These are phyloP conservation scores for Phyllosticta capitalensis DNA, from an alignment of 2,329 filamentous ascomycete species.

Conservation along the genomic window DNA sequence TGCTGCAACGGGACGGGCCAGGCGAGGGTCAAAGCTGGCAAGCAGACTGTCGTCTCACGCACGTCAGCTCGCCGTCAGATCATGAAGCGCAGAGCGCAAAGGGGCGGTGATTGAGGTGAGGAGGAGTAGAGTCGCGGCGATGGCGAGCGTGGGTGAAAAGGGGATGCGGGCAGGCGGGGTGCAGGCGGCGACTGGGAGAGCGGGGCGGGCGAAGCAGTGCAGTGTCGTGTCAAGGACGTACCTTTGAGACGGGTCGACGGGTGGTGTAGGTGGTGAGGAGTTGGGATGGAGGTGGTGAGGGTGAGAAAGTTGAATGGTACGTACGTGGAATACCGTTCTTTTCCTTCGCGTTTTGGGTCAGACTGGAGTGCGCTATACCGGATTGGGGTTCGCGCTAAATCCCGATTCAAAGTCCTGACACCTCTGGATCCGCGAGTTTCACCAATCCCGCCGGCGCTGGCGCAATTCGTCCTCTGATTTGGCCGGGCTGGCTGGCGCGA, in stretches of 20 bases:
- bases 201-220: constrained; percentile 14
- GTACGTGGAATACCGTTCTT: constrained; percentile 13
- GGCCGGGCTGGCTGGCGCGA: constrained; percentile 2
- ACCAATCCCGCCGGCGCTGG: constrained; percentile 11
- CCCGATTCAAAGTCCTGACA: constrained; percentile 12
- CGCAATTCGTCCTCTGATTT: background rate
- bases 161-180: constrained; percentile 23
- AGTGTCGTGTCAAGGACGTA: constrained; percentile 2
- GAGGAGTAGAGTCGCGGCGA: background rate
- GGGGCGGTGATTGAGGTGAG: constrained; percentile 1
- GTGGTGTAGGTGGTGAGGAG: constrained; percentile 16
- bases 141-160: constrained; percentile 24
- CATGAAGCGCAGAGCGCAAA: background rate
- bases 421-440: constrained; percentile 9
- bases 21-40: constrained; percentile 12
- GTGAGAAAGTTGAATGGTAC: constrained; percentile 12
- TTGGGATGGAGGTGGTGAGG: constrained; percentile 17
- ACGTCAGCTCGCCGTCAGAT: constrained; percentile 8
- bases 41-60: constrained; percentile 3
- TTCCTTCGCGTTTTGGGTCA: constrained; percentile 12
- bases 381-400: constrained; percentile 10
- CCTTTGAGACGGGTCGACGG: constrained; percentile 16
- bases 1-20: constrained; percentile 8
- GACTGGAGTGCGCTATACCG: constrained; percentile 9
- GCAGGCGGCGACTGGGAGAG: constrained; percentile 14